Conservation (phyloP, 768 basidiomycete genomes). For the Suillus ampliporus region DNA sequence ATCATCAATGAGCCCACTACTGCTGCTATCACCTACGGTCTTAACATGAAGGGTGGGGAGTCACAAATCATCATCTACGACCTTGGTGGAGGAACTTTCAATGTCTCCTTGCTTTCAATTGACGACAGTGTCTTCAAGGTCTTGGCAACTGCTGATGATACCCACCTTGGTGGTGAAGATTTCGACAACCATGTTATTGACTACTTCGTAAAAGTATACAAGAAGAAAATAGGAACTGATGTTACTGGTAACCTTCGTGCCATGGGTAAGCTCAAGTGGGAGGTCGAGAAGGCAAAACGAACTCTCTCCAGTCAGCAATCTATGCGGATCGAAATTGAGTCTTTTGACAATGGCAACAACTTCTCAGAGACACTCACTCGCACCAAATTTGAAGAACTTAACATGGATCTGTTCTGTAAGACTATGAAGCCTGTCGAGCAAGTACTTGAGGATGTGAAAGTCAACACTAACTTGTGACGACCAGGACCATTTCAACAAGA, state of each 20-base stretch:
- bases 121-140: too few relatives aligned
- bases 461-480: constrained; percentile 92
- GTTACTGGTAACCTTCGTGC: constrained; percentile 80
- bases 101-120: too few relatives aligned
- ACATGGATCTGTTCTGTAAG: constrained; percentile 98
- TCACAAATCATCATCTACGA: too few relatives aligned
- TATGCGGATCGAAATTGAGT: constrained; percentile 92
- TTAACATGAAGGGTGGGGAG: too few relatives aligned
- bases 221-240: constrained; percentile 90
- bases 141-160: too few relatives aligned
- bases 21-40: too few relatives aligned
- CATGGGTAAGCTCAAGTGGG: constrained; percentile 89
- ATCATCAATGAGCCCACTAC: too few relatives aligned
- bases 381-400: constrained; percentile 98
- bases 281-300: constrained; percentile 93
- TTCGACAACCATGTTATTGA: too few relatives aligned
- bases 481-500: too few relatives aligned
- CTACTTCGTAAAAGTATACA: too few relatives aligned
- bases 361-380: constrained; percentile 96
- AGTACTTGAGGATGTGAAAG: constrained; percentile 95
- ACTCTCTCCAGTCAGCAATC: constrained; percentile 90
- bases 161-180: too few relatives aligned
- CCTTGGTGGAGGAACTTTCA: too few relatives aligned
- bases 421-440: constrained; percentile 99
- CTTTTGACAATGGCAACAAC: constrained; percentile 95